A percentile compares a stretch with the other conserved stretches of the same genome.
Conservation (phyloP, 305 asterid genomes). For the Fraxinus sp. region DNA sequence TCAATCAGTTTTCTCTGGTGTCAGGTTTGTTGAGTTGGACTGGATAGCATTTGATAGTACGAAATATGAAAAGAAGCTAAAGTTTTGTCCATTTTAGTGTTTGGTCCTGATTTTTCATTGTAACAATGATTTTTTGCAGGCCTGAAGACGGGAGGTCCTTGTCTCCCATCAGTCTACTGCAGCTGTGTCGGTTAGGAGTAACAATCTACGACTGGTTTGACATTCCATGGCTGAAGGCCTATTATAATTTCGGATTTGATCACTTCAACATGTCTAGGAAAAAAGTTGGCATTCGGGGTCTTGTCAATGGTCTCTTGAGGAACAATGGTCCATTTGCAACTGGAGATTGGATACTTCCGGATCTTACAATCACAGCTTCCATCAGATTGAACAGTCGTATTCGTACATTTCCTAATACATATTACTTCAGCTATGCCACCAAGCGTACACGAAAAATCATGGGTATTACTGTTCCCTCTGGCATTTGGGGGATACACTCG, state of each 20-base stretch:
- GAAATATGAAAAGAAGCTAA: not conserved
- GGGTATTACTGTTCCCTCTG: slow-evolving; percentile 77
- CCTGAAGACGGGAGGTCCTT: slow-evolving; percentile 82
- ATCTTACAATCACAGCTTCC: slow-evolving; percentile 85
- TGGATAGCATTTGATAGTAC: not conserved
- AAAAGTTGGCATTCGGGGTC: slow-evolving; percentile 75
- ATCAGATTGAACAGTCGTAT: slow-evolving; percentile 57
- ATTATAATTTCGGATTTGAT: slow-evolving; percentile 89
- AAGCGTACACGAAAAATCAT: slow-evolving; percentile 62
- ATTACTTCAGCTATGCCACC: slow-evolving; percentile 95
- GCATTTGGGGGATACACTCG: slow-evolving; percentile 78
- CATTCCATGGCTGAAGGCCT: slow-evolving; percentile 67
- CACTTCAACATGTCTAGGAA: slow-evolving; percentile 83
- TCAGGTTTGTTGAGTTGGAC: not conserved
- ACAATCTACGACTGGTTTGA: slow-evolving; percentile 94
- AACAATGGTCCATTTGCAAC: slow-evolving; percentile 84
- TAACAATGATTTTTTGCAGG: slow-evolving; percentile 36
- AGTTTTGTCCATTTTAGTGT: not conserved
- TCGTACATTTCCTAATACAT: slow-evolving; percentile 69
- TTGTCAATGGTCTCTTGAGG: slow-evolving; percentile 69
- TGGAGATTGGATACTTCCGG: slow-evolving; percentile 95
- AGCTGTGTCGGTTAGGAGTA: slow-evolving; percentile 81
- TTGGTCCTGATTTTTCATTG: not conserved
- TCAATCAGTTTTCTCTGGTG: not conserved
- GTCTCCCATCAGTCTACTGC: slow-evolving; percentile 76